A percentile compares a stretch with the other conserved stretches of the same genome.
Conservation (phyloP, 345 rosid genomes). For the Sisymbrium altissimum region DNA sequence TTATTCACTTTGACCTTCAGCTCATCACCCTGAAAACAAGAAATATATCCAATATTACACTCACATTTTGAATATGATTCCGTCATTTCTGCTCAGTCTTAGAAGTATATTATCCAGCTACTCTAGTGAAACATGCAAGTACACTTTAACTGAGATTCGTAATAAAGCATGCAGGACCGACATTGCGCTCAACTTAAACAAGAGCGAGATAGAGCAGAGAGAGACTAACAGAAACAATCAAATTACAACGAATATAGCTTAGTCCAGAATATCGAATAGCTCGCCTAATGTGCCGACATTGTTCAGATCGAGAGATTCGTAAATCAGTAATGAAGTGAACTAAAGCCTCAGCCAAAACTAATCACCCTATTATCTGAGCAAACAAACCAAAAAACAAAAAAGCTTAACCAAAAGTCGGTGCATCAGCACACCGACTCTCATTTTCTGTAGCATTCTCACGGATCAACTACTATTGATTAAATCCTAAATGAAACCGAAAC, state of each 20-base stretch:
- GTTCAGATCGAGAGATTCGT: slow-evolving; percentile 10
- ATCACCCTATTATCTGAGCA: not conserved
- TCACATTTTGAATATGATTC: not conserved
- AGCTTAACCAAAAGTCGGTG: slow-evolving; percentile 11
- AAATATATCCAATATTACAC: not conserved
- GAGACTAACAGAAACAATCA: not conserved
- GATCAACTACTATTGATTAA: not conserved
- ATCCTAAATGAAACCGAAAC: not conserved
- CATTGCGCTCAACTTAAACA: not conserved
- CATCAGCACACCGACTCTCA: slow-evolving; percentile 16
- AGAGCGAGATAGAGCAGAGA: not conserved
- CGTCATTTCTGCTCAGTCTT: not conserved
- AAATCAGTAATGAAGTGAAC: not conserved
- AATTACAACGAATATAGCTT: not conserved
- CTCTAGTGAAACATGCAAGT: not conserved
- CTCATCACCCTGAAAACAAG: slow-evolving; percentile 59
- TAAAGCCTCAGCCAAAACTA: not conserved
- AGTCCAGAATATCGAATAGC: not conserved
- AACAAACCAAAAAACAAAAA: not conserved
- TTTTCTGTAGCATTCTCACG: not conserved
- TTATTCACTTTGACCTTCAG: slow-evolving; percentile 92
- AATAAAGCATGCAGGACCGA: not conserved
- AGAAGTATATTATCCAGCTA: not conserved
- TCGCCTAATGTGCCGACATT: no score
- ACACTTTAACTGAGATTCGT: not conserved